A percentile compares a stretch with the other conserved stretches of the same genome.
These are phyloP conservation scores for Beauveria rudraprayagi DNA, from an alignment of 2,329 filamentous ascomycete genomes.

Conservation along the genomic window DNA sequence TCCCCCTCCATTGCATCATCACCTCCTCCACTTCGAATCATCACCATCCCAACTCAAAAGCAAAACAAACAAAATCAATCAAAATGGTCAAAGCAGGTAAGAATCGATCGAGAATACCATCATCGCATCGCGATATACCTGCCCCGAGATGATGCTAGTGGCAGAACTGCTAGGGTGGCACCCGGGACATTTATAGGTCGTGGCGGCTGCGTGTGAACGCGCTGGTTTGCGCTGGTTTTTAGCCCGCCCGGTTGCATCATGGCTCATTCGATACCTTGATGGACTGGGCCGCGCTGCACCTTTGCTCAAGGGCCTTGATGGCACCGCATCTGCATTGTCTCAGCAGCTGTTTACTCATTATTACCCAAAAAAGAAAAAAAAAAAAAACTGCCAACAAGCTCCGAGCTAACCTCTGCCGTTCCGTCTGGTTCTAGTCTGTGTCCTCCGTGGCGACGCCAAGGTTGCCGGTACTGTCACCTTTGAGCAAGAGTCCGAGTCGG, in stretches of 20 bases:
- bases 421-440: conserved; percentile 58
- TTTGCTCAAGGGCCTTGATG: conserved; percentile 24
- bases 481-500: conserved; percentile 78
- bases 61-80: conserved; percentile 42
- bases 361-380: neutral
- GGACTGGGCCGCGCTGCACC: conserved; percentile 26
- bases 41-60: conserved; percentile 17
- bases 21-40: conserved; percentile 13
- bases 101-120: conserved; percentile 28
- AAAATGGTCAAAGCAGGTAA: conserved; percentile 99
- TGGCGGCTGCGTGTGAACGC: conserved; percentile 21
- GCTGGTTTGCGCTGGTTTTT: conserved; percentile 55
- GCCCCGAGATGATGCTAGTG: neutral
- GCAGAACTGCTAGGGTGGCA: conserved; percentile 8
- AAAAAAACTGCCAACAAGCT: neutral
- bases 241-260: neutral
- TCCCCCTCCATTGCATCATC: conserved; percentile 11
- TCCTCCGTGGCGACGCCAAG: conserved; percentile 96
- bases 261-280: conserved; percentile 35
- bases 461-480: conserved; percentile 90
- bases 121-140: neutral
- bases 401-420: neutral
- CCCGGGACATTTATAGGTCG: conserved; percentile 4
- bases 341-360: neutral
- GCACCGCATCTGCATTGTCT: conserved; percentile 8